These are phyloP conservation scores for Xylaria palmicola DNA, from an alignment of 495 filamentous ascomycete species.

Conservation along the genomic window DNA sequence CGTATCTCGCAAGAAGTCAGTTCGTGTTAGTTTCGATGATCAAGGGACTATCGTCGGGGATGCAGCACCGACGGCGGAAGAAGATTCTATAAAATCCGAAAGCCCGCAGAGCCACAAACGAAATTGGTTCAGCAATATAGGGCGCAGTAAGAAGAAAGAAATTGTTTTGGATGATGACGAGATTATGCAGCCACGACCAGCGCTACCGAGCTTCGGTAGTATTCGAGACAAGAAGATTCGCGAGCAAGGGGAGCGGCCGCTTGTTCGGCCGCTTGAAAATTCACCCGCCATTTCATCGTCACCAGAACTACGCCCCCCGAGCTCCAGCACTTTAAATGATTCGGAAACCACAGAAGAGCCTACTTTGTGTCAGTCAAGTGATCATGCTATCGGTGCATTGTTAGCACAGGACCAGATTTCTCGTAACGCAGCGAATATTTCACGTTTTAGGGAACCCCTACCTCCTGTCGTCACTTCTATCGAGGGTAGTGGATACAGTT, in stretches of 20 bases:
- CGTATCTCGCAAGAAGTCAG: conserved; percentile 61
- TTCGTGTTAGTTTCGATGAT: conserved; percentile 86
- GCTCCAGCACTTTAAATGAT: conserved; percentile 16
- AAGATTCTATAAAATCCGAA: conserved; percentile 46
- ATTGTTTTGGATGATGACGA: conserved; percentile 58
- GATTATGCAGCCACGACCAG: conserved; percentile 72
- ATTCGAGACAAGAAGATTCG: conserved; percentile 55
- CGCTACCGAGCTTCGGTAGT: conserved; percentile 82
- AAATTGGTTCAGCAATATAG: conserved; percentile 55
- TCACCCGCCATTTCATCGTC: conserved; percentile 20
- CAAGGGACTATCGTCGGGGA: conserved; percentile 56
- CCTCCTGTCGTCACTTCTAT: conserved; percentile 66
- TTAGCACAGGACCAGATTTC: conserved; percentile 52
- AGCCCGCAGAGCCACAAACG: conserved; percentile 53
- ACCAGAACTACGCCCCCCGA: conserved; percentile 23
- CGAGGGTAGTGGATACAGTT: conserved; percentile 57
- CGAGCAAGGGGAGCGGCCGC: conserved; percentile 46
- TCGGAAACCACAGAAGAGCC: conserved; percentile 26
- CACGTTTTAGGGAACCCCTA: conserved; percentile 55
- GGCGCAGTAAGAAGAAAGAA: conserved; percentile 48
- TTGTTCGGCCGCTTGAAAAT: conserved; percentile 50
- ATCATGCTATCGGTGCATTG: conserved; percentile 62
- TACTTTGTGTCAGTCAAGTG: conserved; percentile 53
- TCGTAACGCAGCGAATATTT: conserved; percentile 46
- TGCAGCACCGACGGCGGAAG: conserved; percentile 52